phyloP scores from a whole-genome alignment of 495 filamentous ascomycete species.

The Neurospora cerealis region DNA sequence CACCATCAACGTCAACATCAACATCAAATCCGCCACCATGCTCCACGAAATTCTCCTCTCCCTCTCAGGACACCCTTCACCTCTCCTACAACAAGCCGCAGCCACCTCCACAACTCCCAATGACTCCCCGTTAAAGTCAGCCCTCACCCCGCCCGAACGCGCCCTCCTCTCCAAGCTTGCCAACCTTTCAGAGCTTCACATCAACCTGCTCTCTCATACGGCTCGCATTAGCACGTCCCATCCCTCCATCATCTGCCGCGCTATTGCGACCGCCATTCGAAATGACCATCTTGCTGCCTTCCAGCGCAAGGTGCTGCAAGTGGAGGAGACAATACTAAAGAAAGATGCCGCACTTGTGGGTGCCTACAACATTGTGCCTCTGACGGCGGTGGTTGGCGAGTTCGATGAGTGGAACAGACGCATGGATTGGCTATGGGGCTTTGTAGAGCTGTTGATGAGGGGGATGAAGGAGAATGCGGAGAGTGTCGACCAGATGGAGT shows the following conservation, averaged over 20 bases:
- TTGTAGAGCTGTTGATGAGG: constrained; percentile 53
- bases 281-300: constrained; percentile 66
- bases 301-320: constrained; percentile 70
- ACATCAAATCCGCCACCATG: constrained; percentile 42
- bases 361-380: constrained; percentile 82
- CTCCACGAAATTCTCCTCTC: constrained; percentile 94
- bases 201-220: constrained; percentile 52
- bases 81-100: constrained; percentile 52
- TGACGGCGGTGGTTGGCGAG: constrained; percentile 72
- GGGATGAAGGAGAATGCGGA: not conserved
- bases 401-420: constrained; percentile 77
- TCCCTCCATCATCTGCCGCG: constrained; percentile 70
- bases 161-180: constrained; percentile 69
- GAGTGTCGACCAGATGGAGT: not conserved
- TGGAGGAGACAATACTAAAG: constrained; percentile 66
- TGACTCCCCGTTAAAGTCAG: constrained; percentile 23
- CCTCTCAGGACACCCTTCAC: constrained; percentile 85
- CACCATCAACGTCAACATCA: constrained; percentile 3
- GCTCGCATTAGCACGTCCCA: constrained; percentile 57
- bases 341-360: constrained; percentile 66
- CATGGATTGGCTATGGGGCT: constrained; percentile 78
- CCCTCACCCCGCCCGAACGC: constrained; percentile 66
- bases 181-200: constrained; percentile 66
- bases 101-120: constrained; percentile 23
- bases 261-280: constrained; percentile 73